Evolutionary conservation across 306 rosid genomes (phyloP), one percentile per base, ranked within the genome.

Genomic region (Luffa aegyptiaca): DNA sequence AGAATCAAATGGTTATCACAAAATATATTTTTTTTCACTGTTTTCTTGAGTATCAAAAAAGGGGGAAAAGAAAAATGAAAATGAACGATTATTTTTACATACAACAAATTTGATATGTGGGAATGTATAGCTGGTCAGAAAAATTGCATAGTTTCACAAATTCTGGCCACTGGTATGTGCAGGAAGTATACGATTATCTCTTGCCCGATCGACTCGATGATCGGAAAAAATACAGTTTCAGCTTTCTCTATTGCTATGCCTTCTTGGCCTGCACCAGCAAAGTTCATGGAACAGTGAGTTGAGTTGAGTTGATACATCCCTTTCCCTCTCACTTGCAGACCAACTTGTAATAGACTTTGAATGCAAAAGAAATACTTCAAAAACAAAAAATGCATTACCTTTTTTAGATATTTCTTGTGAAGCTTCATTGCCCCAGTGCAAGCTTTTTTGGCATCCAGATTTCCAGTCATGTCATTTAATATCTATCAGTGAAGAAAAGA

Each of bases 341-440:
- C 1, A 73, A 48, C 35, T 18, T 69, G 53, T 52, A 17, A 35
- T 8, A 52, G 35, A 77, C 53, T 76, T 13, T 64, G 68, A 64
- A 55, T 26, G 21, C 20, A 57, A 68, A 18, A 66, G 3, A 21
- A 39, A 49, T 8, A 39, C 39, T 39, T 68, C 6, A 80, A 6
- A n/a, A 36, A 48, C 5, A 73, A 2, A 44, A 13, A 13, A 8
- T 5, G 1, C 36, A 13, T 20, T 85, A 96, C 99, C 99, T 93
- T 96, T 77, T 57, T 96, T 46, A 93, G 90, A 85, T 93, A 96
- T 75, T 96, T 96, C 83, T 86, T 96, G 87, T 96, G 99, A 75
- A 96, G 97, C 84, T 96, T 96, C 97, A 96, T 87, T 48, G 99
- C 99, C 36, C 96, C 96, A n/a, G 66, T 80, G 87, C 99, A 96